phyloP scores from a whole-genome alignment of 192 early-diverging fungal genomes.

The Coemansia brasiliensis region DNA sequence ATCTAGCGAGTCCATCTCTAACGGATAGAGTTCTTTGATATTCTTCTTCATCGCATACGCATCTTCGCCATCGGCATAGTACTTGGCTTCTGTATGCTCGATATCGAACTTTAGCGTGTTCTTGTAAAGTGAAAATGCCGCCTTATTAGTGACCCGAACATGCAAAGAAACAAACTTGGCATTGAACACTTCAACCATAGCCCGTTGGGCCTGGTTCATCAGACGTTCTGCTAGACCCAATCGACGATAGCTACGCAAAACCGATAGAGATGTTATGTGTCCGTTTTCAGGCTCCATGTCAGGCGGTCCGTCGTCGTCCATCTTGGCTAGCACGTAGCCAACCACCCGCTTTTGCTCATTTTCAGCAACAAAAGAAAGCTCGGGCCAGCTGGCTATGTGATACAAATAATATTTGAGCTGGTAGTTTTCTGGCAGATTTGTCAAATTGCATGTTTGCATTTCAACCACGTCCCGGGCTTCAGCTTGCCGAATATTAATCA shows the following conservation, averaged over 20 bases:
- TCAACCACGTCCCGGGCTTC: slow-evolving; percentile 56
- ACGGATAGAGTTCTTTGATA: slow-evolving; percentile 19
- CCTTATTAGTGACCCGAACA: slow-evolving; percentile 90
- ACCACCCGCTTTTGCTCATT: slow-evolving; percentile 89
- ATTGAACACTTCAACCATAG: slow-evolving; percentile 87
- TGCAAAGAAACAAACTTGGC: slow-evolving; percentile 91
- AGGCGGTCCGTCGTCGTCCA: slow-evolving; percentile 86
- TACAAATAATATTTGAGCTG: slow-evolving; percentile 98
- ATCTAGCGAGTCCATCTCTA: slow-evolving; percentile 35
- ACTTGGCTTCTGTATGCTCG: slow-evolving; percentile 88
- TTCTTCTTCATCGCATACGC: slow-evolving; percentile 71
- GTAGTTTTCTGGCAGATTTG: slow-evolving; percentile 99
- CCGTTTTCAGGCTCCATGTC: slow-evolving; percentile 69
- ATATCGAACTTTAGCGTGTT: slow-evolving; percentile 89
- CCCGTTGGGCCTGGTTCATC: slow-evolving; percentile 83
- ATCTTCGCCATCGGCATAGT: slow-evolving; percentile 98
- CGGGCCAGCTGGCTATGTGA: slow-evolving; percentile 82
- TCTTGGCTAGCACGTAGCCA: slow-evolving; percentile 97
- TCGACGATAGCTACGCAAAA: slow-evolving; percentile 94
- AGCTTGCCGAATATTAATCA: slow-evolving; percentile 53
- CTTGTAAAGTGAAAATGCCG: slow-evolving; percentile 89
- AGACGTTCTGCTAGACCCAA: slow-evolving; percentile 96
- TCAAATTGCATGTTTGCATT: slow-evolving; percentile 97
- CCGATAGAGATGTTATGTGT: slow-evolving; percentile 95
- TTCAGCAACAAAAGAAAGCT: slow-evolving; percentile 93